A percentile compares a stretch with the other conserved stretches of the same genome.
These are phyloP conservation scores for Gossypium schwendimanii DNA, from an alignment of 441 rosid genomes.

Conservation along the genomic window DNA sequence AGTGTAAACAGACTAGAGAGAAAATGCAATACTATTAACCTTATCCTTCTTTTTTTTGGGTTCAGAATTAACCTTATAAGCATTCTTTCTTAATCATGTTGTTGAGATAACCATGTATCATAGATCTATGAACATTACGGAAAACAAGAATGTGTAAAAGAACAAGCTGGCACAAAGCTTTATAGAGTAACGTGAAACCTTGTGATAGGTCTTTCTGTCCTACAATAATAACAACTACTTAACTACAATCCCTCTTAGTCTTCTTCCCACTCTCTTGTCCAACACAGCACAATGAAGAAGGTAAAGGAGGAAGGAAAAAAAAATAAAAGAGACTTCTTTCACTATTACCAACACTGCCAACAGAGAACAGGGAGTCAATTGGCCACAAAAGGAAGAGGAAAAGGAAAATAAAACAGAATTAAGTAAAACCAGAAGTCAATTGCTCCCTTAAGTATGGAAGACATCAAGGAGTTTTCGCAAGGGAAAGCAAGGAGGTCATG, in stretches of 20 bases:
- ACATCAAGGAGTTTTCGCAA: background rate
- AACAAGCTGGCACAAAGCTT: background rate
- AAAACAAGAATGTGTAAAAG: background rate
- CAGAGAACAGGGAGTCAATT: background rate
- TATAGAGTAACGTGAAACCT: background rate
- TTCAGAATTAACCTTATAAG: background rate
- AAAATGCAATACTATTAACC: background rate
- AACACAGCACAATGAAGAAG: background rate
- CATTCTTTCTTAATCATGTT: background rate
- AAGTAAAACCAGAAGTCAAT: background rate
- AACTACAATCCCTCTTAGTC: background rate
- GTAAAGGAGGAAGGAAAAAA: background rate
- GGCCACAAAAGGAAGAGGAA: background rate
- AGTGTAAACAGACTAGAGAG: background rate
- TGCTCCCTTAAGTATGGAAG: background rate
- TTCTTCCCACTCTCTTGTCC: background rate
- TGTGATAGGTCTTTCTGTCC: background rate
- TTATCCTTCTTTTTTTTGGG: background rate
- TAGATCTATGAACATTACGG: background rate
- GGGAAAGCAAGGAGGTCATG: background rate
- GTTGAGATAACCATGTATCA: background rate
- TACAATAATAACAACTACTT: background rate
- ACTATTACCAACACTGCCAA: background rate
- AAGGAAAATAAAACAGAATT: background rate
- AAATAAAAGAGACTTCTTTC: background rate